Evolutionary conservation across 306 rosid species (phyloP).

Genomic region (apple (Malus domestica)): DNA sequence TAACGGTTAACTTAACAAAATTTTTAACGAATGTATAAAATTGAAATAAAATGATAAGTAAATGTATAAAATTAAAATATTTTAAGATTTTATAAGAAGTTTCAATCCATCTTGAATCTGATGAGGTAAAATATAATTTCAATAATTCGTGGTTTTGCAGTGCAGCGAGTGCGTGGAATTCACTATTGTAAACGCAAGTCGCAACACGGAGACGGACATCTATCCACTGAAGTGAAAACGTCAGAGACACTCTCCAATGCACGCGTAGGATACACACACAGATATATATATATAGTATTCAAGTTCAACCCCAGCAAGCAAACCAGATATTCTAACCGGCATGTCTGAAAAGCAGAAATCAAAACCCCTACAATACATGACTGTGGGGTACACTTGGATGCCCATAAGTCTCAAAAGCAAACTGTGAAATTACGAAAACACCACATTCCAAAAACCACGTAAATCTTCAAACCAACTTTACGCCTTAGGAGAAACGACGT

Average conservation of each 20-base stretch:
- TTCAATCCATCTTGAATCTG: accelerated
- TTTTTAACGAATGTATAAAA: too few species aligned
- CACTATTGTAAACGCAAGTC: too few species aligned
- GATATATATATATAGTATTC: neutral
- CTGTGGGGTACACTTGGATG: slow-evolving; percentile 17
- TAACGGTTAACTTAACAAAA: too few species aligned
- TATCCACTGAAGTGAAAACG: neutral
- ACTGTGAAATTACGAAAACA: slow-evolving; percentile 23
- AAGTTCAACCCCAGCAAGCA: slow-evolving; percentile 9
- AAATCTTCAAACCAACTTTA: neutral
- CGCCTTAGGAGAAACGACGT: neutral
- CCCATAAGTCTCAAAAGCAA: neutral
- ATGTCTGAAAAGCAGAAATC: slow-evolving; percentile 20
- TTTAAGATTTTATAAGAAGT: too few species aligned
- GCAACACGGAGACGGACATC: neutral
- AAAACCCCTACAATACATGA: neutral
- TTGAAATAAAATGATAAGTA: too few species aligned
- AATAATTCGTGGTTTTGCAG: too few species aligned
- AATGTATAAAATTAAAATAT: too few species aligned
- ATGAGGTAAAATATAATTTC: too few species aligned
- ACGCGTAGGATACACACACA: neutral
- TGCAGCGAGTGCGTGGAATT: too few species aligned
- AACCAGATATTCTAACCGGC: slow-evolving; percentile 24
- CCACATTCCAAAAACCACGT: neutral
- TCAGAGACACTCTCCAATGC: neutral